Evolutionary conservation across 257 asterid genomes (phyloP), one percentile per base, ranked within the genome.

Genomic region (Handroanthus guayacan): DNA sequence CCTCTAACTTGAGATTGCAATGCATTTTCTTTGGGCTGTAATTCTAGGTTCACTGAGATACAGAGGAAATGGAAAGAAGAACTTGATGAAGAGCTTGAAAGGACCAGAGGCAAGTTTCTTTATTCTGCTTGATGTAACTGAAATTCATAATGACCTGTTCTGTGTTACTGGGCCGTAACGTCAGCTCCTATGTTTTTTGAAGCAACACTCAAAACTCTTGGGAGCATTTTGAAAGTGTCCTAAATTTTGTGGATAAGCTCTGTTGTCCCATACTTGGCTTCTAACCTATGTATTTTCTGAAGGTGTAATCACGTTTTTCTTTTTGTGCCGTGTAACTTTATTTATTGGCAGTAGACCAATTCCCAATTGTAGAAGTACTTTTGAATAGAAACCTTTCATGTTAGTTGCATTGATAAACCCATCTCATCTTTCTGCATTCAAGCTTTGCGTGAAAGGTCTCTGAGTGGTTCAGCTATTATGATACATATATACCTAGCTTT

Each of bases 1-100:
- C 70, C 58, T 48, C 66, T 70, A 68, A 57, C 39, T 71, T 62
- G 76, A 84, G 74, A 74, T 61, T 63, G 66, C 75, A 81, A 66
- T 52, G 39, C 77, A 11, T 45, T 45, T 82, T 67, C 18, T 80
- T 72, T 45, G 67, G 68, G 74, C 34, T 37, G 70, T 38, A 74
- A 78, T 69, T 36, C 83, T 74, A 82, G 88, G 81, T 89, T 85
- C 82, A 76, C 74, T 2, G 95, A 86, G 86, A 87, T 88, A 78
- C 92, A 86, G 77, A 84, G 83, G 80, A 92, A 85, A 80, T 92
- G 97, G 97, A 89, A 92, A 85, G 96, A 85, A 82, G 97, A 92
- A 86, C 97, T 92, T 64, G 96, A 82, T 71, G 88, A 92, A 77
- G 97, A 92, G 85, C 86, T 92, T 34, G 85, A 86, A 69, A 86